Conservation (phyloP, 768 basidiomycete species). For the Podaxis sp. region DNA sequence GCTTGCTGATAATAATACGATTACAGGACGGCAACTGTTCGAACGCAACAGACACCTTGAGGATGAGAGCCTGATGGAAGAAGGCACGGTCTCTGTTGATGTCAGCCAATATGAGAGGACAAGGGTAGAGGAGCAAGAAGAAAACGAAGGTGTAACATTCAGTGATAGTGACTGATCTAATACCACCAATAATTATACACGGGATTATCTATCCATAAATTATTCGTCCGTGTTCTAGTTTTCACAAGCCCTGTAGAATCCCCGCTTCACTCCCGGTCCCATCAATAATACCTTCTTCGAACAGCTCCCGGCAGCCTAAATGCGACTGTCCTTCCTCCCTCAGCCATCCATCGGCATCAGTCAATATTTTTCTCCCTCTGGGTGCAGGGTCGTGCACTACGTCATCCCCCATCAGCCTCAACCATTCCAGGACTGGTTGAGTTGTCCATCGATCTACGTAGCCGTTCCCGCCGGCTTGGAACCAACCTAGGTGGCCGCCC, state of each 20-base stretch:
- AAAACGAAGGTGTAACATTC: slow-evolving; percentile 63
- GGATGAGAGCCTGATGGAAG: slow-evolving; percentile 82
- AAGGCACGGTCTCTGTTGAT: slow-evolving; percentile 85
- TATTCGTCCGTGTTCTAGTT: slow-evolving; percentile 7
- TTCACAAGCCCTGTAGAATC: slow-evolving; percentile 62
- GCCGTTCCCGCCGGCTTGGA: slow-evolving; percentile 46
- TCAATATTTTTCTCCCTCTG: slow-evolving; percentile 33
- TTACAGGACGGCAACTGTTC: slow-evolving; percentile 88
- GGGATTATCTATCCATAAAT: slow-evolving; percentile 13
- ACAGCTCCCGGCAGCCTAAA: slow-evolving; percentile 59
- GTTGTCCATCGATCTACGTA: slow-evolving; percentile 62
- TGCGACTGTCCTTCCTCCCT: slow-evolving; percentile 55
- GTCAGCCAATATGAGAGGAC: slow-evolving; percentile 84
- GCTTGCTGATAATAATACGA: slow-evolving; percentile 4
- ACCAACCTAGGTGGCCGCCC: slow-evolving; percentile 88
- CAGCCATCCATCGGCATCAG: slow-evolving; percentile 59
- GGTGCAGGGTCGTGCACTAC: slow-evolving; percentile 36
- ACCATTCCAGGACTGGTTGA: slow-evolving; percentile 73
- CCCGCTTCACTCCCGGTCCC: slow-evolving; percentile 54
- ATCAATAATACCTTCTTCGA: slow-evolving; percentile 51
- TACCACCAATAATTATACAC: slow-evolving; percentile 6
- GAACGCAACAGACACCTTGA: slow-evolving; percentile 78
- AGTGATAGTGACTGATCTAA: slow-evolving; percentile 82
- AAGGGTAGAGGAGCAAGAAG: slow-evolving; percentile 60
- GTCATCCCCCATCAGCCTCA: slow-evolving; percentile 56